These are phyloP conservation scores for Vitis rotundifolia DNA, from an alignment of 164 flowering plant species.

Conservation along the genomic window DNA sequence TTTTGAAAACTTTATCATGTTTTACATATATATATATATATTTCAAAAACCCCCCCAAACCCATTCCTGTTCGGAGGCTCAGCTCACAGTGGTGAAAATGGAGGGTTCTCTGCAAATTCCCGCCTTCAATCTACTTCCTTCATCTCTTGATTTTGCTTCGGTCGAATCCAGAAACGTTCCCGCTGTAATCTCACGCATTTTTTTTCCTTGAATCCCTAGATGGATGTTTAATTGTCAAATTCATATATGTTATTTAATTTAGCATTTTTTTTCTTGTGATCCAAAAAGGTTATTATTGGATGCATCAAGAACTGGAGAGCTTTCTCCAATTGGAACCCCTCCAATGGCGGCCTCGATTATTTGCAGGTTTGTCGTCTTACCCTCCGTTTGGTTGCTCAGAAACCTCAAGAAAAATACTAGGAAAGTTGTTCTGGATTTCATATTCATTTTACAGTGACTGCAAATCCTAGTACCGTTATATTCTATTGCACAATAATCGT, in stretches of 20 bases:
- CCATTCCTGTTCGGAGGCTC: no score
- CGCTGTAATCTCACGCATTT: slow-evolving; percentile 42
- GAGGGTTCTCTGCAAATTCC: slow-evolving; percentile 38
- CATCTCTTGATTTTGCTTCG: slow-evolving; percentile 52
- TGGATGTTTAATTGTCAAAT: neutral
- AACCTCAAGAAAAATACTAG: no score
- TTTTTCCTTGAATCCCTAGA: neutral
- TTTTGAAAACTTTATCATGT: no score
- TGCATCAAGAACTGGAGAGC: slow-evolving; percentile 74
- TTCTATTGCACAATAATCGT: no score
- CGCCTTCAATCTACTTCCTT: slow-evolving; percentile 39
- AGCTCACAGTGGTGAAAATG: slow-evolving; percentile 19
- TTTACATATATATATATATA: no score
- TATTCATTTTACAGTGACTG: no score
- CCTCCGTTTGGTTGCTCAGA: neutral
- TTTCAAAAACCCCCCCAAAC: no score
- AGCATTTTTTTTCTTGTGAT: neutral
- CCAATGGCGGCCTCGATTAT: slow-evolving; percentile 78
- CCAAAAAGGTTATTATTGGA: slow-evolving; percentile 62
- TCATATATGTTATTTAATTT: neutral
- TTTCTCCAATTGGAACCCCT: slow-evolving; percentile 68
- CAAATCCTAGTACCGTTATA: no score
- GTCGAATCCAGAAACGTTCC: slow-evolving; percentile 75
- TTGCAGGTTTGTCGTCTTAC: slow-evolving; percentile 49
- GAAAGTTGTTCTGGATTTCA: no score